Evolutionary conservation across 129 eudicot genomes (phyloP), one percentile per base, ranked within the genome.

Genomic region (Deinandra increscens): DNA sequence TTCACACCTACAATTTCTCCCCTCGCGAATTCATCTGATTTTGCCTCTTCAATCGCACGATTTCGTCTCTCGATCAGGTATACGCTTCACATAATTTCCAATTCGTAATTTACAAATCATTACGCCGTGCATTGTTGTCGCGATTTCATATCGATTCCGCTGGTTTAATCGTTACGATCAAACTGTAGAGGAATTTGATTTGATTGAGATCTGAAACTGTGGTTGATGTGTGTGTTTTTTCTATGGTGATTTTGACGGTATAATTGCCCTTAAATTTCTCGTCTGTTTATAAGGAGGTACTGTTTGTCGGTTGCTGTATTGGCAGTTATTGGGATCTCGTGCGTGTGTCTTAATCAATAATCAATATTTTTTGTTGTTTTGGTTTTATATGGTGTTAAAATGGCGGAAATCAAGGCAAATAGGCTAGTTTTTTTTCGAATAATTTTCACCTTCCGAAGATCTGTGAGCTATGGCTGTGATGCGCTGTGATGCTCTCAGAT

Each of bases 61-160:
- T 66, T 66, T 67, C 68, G 17, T 44, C 69, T 67, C 43, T 37
- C 33, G 45, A 33, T 75, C 74, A 68, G 80, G 80, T 75, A 75
- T 58, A 42, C 22, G 13, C 56, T 9, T 42, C 4, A 37, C 64
- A 29, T 42, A 29, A 59, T 60, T 12, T 12, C 48, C 7, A n/a
- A 7, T 60, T 23, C 8, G 0, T 38, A 38, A 4, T 9, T 62
- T 22, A 6, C n/a, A 11, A 14, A 49, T 8, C 18, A 22, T 12
- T 76, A 75, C 45, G 41, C 9, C 39, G 43, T 64, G 78, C 79
- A 65, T 65, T 65, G 79, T 41, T 39, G 34, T 64, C 12, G 36
- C 36, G 7, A 3, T 51, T 41, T 74, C 12, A 55, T 37, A 15
- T 15, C 53, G 37, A 13, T 70, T 54, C 1, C 22, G 38, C 3